Evolutionary conservation across 2,329 filamentous ascomycete species (phyloP), one percentile per base, ranked within the genome.

Genomic region (Xylariales sp.): DNA sequence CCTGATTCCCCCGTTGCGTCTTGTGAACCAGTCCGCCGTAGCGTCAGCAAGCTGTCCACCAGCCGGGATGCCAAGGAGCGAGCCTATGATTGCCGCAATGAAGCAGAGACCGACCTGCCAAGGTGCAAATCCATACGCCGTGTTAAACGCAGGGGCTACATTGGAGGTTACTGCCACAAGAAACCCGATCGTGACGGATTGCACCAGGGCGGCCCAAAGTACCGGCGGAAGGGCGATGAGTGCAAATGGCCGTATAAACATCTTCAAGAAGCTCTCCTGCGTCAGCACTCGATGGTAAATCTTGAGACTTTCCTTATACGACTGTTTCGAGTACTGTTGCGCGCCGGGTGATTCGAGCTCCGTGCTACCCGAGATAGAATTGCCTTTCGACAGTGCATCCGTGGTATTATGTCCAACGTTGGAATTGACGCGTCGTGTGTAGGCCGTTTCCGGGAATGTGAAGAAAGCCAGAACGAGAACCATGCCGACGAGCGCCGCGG

Each of bases 361-460:
- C n/a, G n/a, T n/a, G n/a, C n/a, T 46, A 29, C 49, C 42, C 20
- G 39, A 42, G n/a, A 51, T 51, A 7, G 58, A 51, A 9, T 31
- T 41, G 14, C 45, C 39, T 10, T 27, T 14, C 8, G 31, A 11
- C 14, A 27, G 19, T 10, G 19, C 22, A 4, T 12, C 5, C 16
- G 39, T 29, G 24, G 46, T 36, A n/a, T n/a, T n/a, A n/a, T n/a
- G n/a, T n/a, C n/a, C n/a, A n/a, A n/a, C n/a, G n/a, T n/a, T n/a
- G n/a, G n/a, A n/a, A n/a, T n/a, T n/a, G n/a, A 33, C 29, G 14
- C 51, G 50, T 44, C 71, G 62, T 31, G 52, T 56, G 51, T 67
- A 79, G 7, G 67, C 66, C 0, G 74, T 79, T 52, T 79, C 76
- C 0, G 76, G 75, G 38, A 80, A 72, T 5, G 71, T 71, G 43